Evolutionary conservation across 495 filamentous ascomycete genomes (phyloP), one percentile per base, ranked within the genome.

Genomic region (Hypoxylon cercidicola): DNA sequence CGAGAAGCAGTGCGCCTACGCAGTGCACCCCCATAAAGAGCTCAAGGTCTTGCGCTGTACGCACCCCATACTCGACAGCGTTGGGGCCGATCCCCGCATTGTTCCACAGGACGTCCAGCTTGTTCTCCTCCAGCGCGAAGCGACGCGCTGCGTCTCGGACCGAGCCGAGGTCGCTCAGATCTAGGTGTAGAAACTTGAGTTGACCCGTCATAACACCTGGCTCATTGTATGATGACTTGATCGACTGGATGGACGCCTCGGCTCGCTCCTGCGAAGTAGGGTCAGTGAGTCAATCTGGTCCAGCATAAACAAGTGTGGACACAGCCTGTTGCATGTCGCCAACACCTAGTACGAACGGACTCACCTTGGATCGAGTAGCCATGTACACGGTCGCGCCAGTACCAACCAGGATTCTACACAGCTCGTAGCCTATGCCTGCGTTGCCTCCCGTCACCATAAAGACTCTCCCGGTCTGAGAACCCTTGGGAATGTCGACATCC

Each of bases 41-140:
- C 48, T 79, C 76, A 13, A 74, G 46, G 28, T 70, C 75, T 59
- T 79, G 75, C 7, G 32, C 60, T n/a, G 59, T 75, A 13, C 30
- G 41, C 48, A 52, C 60, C 15, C 71, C 69, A 6, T 51, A 13
- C 18, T 65, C 62, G 2, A 54, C 41, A 3, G 71, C 2, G 64
- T 60, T n/a, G 47, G 53, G 20, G 60, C 64, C 64, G 28, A 84
- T 69, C 6, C 83, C 84, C 0, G 85, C 84, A 60, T 87, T 86
- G 62, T 86, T 85, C 67, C 72, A 85, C 0, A 88, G 73, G 8
- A 85, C 78, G 54, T 87, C 80, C 0, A 87, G 75, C 11, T 76
- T 63, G 3, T 58, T 62, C 68, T 85, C 81, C 32, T 72, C 53
- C 0, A 56, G 45, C 4, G 70, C 64, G 62, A 85, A 82, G 7